Base-by-base conservation (phyloP, 768 basidiomycete species). In the Amanita fuliginea region DNA sequence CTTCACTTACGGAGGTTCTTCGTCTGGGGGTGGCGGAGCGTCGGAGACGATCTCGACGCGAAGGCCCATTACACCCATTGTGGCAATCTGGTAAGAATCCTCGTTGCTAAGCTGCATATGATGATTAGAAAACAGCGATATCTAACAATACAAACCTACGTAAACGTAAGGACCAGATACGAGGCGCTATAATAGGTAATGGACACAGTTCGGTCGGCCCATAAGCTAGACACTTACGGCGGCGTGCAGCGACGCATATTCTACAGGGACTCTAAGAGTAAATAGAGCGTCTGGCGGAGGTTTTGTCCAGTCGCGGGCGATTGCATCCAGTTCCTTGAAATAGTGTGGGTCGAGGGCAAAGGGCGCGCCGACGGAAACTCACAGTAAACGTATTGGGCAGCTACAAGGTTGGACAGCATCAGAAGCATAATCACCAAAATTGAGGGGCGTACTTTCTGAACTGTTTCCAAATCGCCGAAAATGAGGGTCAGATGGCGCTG, bases 11-110 rank as follows among this genome's bases (percentile, higher is more conserved):
- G 84, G 83, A 56, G 86, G 83, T 57, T 88, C 86, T 57, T 88
- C 86, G 48, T 87, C 81, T 42, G 86, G 83, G 11, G 87, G 89
- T 3, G 89, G 89, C 6, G 89, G 87, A 5, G 76, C 83, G 65
- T 92, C 89, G 45, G 80, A 80, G 43, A 89, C 83, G 49, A 92
- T 88, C 64, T 92, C 89, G 44, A 92, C 86, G 35, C 87, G 76
- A 52, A 88, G 73, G 47, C 86, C 87, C 61, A 85, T 82, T 9
- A 87, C 80, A 48, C 84, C 83, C 74, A 83, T 81, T 50, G 78
- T 77, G n/a, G 89, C 87, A 54, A 92, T 90, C 69, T 90, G 86
- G 62, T 81, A 92, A 6, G 89, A 90, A 58, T 90, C 89, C 61
- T 92, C 87, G 46, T 83, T 76, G 11, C 84, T 86, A 51, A 91